Base-by-base conservation (phyloP, 805 yeast genomes). In the Starmerella lactis-condensi region DNA sequence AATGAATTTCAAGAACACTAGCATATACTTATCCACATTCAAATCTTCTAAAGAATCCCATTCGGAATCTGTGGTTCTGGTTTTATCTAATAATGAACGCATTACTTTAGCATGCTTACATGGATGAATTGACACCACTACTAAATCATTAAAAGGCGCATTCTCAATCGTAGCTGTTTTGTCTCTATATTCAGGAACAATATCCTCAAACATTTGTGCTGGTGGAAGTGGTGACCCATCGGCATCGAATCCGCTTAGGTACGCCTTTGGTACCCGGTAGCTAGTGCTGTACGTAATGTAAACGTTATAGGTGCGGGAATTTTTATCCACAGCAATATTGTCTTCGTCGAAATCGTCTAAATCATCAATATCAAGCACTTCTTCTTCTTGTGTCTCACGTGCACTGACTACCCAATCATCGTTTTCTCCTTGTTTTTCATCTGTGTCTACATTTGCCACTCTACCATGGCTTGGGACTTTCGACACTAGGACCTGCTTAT, bases 101-200 rank as follows among this genome's bases (percentile, higher is more conserved):
- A 89, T 89, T 14, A 89, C 98, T 24, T 75, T 70, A 2, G 96
- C 83, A 52, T 89, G 98, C 42, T 75, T 73, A 51, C 98, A 89
- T 2, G 98, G 98, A 51, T 89, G 98, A 30, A 89, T 85, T 6
- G 93, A 78, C 5, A 89, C 82, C 33, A 64, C 54, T 0, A 89
- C 75, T 28, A 76, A 65, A 47, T 72, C 69, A 31, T 72, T 63
- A 44, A 82, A 82, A 9, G 98, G 96, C 5, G 93, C 73, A 40
- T 69, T 70, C 53, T 89, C 98, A 36, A 89, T 85, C 0, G 98
- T 89, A 14, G 85, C 98, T 1, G 98, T 89, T 55, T 89, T 89
- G 46, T 85, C 81, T 47, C 85, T 70, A 54, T 89, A 89, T 50
- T 89, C 98, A 23, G 75, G 67, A 2, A 83, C 68, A 28, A 89